Evolutionary conservation across 2,329 filamentous ascomycete species (phyloP).

Genomic region (Cladosporium cucumerinum): DNA sequence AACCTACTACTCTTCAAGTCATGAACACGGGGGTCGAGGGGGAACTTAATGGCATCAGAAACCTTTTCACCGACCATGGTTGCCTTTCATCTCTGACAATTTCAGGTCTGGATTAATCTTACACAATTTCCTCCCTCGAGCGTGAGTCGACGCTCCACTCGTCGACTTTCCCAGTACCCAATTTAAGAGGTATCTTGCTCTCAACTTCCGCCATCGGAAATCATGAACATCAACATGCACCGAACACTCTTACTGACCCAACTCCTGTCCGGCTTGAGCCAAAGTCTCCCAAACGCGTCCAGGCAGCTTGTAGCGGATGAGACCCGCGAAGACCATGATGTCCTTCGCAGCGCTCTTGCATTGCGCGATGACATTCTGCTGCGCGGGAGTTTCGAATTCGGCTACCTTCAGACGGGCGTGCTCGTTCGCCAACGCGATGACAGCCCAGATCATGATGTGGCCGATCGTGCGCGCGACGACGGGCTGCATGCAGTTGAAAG

Average conservation of each 20-base stretch:
- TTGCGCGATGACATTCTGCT: constrained; percentile 59
- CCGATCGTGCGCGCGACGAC: constrained; percentile 86
- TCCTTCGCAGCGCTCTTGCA: constrained; percentile 81
- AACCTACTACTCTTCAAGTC: background rate
- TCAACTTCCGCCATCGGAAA: background rate
- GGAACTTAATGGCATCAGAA: background rate
- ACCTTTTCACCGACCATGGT: background rate
- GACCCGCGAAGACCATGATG: constrained; percentile 87
- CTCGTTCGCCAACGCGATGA: constrained; percentile 78
- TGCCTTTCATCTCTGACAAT: background rate
- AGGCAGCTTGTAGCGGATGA: constrained; percentile 86
- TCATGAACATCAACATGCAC: background rate
- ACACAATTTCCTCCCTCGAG: background rate
- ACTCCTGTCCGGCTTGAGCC: constrained; percentile 72
- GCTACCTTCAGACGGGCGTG: constrained; percentile 66
- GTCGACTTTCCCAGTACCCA: background rate
- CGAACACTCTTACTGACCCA: constrained; percentile 26
- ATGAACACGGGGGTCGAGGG: background rate
- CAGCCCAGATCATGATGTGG: constrained; percentile 89
- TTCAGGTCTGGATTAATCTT: background rate
- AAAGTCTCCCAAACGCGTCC: constrained; percentile 84
- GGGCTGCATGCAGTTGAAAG: constrained; percentile 74
- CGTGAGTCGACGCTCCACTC: background rate
- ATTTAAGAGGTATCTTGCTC: background rate
- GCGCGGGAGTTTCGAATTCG: constrained; percentile 62